Percentiles rank a stretch among this genome's conserved stretches.
phyloP scores from a whole-genome alignment of 2,329 filamentous ascomycete species.

The Stylonectria norvegica region DNA sequence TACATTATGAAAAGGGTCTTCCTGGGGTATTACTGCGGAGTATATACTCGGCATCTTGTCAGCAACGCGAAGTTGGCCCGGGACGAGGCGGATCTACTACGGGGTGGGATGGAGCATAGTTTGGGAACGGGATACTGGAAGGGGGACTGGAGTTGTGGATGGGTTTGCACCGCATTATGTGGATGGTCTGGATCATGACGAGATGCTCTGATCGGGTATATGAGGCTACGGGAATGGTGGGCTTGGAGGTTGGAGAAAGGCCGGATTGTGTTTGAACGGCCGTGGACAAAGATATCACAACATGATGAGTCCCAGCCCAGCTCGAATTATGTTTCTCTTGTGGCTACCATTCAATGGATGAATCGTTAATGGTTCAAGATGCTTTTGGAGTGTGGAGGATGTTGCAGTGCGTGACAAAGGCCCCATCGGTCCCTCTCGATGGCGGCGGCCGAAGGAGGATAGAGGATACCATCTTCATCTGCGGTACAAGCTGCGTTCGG shows the following conservation, averaged over 20 bases:
- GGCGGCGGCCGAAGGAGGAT: too few species aligned
- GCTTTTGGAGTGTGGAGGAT: too few species aligned
- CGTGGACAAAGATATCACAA: not conserved
- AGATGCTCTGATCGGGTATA: conserved; percentile 20
- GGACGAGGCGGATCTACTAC: conserved; percentile 13
- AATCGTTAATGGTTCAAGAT: not conserved
- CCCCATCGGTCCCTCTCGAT: too few species aligned
- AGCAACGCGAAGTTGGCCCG: conserved; percentile 1
- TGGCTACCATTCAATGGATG: too few species aligned
- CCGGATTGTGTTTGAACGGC: conserved; percentile 1
- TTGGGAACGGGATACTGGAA: conserved; percentile 1
- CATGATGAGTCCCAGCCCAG: not conserved
- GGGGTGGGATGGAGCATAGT: conserved; percentile 13
- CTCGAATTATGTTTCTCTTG: not conserved
- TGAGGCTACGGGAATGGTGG: conserved; percentile 12
- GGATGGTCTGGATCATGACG: conserved; percentile 24
- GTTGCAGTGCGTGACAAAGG: too few species aligned
- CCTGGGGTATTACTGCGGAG: conserved; percentile 1
- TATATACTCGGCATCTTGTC: conserved; percentile 1
- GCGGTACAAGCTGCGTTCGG: too few species aligned
- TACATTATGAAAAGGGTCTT: conserved; percentile 20
- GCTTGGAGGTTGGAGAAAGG: conserved; percentile 5
- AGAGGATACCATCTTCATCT: too few species aligned
- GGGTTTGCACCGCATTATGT: conserved; percentile 20
- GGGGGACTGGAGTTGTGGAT: conserved; percentile 21